Conservation (phyloP, 306 rosid genomes). For the Trifolium pratense region DNA sequence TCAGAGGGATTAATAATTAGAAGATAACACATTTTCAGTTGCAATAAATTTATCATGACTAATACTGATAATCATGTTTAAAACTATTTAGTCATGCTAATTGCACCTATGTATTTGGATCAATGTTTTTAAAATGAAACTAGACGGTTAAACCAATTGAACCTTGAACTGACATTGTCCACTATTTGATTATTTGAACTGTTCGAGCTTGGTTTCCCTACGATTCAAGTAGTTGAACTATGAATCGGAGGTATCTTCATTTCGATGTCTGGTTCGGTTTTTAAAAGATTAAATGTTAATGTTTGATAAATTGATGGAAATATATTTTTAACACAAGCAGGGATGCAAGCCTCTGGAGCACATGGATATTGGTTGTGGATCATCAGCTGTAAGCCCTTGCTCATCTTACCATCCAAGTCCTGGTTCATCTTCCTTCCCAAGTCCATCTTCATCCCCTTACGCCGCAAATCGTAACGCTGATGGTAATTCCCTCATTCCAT, state of each 20-base stretch:
- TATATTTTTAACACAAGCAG: conserved; percentile 49
- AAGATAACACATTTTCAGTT: too few species aligned
- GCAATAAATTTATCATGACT: too few species aligned
- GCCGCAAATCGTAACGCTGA: conserved; percentile 60
- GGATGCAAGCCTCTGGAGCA: conserved; percentile 89
- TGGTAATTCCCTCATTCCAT: conserved; percentile 83
- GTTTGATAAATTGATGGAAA: conserved; percentile 29
- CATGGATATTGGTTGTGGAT: conserved; percentile 70
- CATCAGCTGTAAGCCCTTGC: conserved; percentile 77
- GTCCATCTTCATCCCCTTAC: conserved; percentile 82
- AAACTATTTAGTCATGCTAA: neutral
- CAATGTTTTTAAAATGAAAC: neutral
- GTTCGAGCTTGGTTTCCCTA: neutral
- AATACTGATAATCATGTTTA: too few species aligned
- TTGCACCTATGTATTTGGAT: neutral
- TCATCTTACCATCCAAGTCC: conserved; percentile 96
- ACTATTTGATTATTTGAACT: neutral
- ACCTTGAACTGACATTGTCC: neutral
- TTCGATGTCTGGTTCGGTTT: neutral
- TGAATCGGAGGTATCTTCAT: neutral
- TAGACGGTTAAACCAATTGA: neutral
- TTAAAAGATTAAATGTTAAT: neutral
- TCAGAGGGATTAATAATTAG: too few species aligned
- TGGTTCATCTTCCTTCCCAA: conserved; percentile 90
- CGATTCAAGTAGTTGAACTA: neutral